Evolutionary conservation across 2,329 filamentous ascomycete genomes (phyloP), one percentile per base, ranked within the genome.

Genomic region (Alternaria solani): DNA sequence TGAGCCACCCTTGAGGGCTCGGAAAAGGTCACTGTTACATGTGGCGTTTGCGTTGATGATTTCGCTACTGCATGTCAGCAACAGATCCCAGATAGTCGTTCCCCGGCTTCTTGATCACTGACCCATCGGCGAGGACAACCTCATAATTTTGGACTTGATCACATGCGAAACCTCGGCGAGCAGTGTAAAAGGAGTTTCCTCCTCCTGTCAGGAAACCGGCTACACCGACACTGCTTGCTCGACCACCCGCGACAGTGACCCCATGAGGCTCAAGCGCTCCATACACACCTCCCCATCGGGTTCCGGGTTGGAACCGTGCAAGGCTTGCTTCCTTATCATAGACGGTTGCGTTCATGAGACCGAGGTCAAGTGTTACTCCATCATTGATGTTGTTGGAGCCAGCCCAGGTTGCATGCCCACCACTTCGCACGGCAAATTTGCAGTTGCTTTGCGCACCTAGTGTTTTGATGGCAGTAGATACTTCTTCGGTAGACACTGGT

Each of bases 91-190:
- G 75, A 28, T 72, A 7, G 8, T 8, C 25, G 14, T 7, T 25
- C 8, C 3, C 8, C 8, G 1, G 5, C 28, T 23, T 4, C 8
- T 14, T 2, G 18, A 18, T 9, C 20, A 66, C 61, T 46, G 9
- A 70, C 38, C 78, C 80, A 48, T 67, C 68, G 36, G 78, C 76
- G 36, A 80, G 73, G 6, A 81, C 78, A n/a, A 81, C 63, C 48
- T 79, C 73, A 38, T 51, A 73, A 28, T 77, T 78, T 41, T 44
- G 54, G 4, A 70, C 71, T 42, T 59, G 74, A 65, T 69, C 75
- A 59, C 63, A 74, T 18, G 51, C 72, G 55, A 58, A 72, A 8
- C 72, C 74, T 41, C 67, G 52, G 12, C 61, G 60, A 20, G 60
- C 63, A 26, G 66, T 64, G 44, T 67, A 72, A 52, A 67, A 75